Base-by-base conservation (phyloP, 768 basidiomycete species). In the Rhizopogon roseolus region DNA sequence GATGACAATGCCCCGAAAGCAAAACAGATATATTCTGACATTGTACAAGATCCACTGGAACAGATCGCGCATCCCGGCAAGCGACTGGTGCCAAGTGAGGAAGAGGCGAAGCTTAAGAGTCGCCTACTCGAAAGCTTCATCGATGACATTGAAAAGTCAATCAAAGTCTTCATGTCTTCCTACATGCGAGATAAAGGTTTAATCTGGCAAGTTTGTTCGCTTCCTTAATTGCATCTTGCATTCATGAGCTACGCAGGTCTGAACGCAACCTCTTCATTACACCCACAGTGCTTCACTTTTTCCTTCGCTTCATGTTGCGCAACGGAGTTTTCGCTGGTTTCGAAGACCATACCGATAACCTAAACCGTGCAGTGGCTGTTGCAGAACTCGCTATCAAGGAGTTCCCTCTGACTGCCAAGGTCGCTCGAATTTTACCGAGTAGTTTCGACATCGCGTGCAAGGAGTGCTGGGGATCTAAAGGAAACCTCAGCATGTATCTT, bases 131-230 rank as follows among this genome's bases (percentile, higher is more conserved):
- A 72, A 3, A 61, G 68, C 2, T 92, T 92, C 64, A 60, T 90
- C 51, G 67, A 78, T 32, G 75, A 88, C 51, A 85, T 88, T 6
- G 85, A 82, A 55, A 66, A 64, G n/a, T 66, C 74, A 36, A 69
- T 85, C 58, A 82, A 75, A 55, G 73, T 88, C 13, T 92, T 90
- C 66, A 70, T 92, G 54, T 85, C 86, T 1, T 86, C 85, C 1
- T 79, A 85, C 60, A 82, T 82, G 69, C 71, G 79, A 25, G 76
- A 81, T 51, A 80, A 80, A 50, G 90, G 89, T 14, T 67, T 88
- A 34, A 76, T 83, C 54, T 90, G 84, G 88, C 87, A 59, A 19
- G 51, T 41, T 38, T 55, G 7, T 38, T 44, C 52, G 48, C n/a
- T 16, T 52, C 25, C 22, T 11, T 10, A 27, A 43, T n/a, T 17